phyloP scores from a whole-genome alignment of 148 eudicot genomes.

The Vaccinium corymbosum region DNA sequence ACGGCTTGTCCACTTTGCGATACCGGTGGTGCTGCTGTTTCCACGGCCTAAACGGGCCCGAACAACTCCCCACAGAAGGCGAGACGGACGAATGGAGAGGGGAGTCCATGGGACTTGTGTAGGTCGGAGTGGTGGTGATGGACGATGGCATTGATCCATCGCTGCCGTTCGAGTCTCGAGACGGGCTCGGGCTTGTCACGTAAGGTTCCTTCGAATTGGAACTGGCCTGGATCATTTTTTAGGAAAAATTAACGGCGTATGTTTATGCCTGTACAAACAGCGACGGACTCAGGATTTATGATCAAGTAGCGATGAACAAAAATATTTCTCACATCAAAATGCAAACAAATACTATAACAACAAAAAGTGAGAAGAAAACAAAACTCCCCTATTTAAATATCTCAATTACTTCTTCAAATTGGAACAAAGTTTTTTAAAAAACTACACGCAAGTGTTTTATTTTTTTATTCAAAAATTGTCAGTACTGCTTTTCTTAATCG shows the following conservation, averaged over 20 bases:
- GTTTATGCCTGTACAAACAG: neutral
- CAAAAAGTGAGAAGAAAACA: no score
- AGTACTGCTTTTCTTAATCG: no score
- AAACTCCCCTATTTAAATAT: no score
- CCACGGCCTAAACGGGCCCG: slow-evolving; percentile 31
- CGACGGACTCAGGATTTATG: neutral
- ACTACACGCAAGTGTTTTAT: no score
- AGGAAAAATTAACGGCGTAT: neutral
- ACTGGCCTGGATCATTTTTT: neutral
- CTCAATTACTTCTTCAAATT: no score
- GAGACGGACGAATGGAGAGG: slow-evolving; percentile 26
- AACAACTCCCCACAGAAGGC: slow-evolving; percentile 38
- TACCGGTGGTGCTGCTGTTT: slow-evolving; percentile 29
- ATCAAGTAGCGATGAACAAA: neutral
- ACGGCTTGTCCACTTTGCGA: slow-evolving; percentile 15
- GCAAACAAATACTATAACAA: no score
- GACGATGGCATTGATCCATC: slow-evolving; percentile 57
- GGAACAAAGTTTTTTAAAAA: no score
- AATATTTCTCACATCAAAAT: neutral
- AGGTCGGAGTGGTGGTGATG: slow-evolving; percentile 52
- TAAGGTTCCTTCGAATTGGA: slow-evolving; percentile 36
- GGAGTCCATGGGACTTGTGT: slow-evolving; percentile 45
- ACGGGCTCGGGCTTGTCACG: slow-evolving; percentile 66
- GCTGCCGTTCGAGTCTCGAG: slow-evolving; percentile 90
- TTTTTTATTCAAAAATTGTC: no score